Conservation (phyloP, 371 early-diverging fungal genomes). For the Synchytrium microbalum region DNA sequence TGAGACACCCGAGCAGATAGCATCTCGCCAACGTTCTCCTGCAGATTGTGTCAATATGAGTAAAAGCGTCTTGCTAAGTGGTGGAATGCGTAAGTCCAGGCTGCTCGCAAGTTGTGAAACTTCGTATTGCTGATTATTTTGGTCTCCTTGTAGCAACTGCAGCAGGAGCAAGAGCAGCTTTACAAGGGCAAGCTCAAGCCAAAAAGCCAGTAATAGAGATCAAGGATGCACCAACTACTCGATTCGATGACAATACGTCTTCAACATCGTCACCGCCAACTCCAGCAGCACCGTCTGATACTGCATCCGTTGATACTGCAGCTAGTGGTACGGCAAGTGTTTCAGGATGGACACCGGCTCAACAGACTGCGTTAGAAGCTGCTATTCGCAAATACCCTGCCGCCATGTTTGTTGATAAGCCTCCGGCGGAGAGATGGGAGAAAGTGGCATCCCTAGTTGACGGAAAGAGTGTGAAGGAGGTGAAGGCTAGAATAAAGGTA, state of each 20-base stretch:
- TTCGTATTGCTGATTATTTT: no score
- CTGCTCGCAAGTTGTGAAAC: neutral
- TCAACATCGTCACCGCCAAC: conserved; percentile 1
- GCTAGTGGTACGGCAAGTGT: neutral
- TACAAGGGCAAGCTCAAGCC: conserved; percentile 23
- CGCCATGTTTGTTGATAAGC: conserved; percentile 15
- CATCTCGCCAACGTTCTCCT: conserved; percentile 18
- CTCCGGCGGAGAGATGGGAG: conserved; percentile 42
- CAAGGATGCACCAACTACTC: conserved; percentile 28
- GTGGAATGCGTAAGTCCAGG: conserved; percentile 6
- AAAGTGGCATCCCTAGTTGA: conserved; percentile 32
- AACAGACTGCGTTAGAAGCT: conserved; percentile 36
- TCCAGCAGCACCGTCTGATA: conserved; percentile 5
- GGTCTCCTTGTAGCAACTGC: conserved; percentile 9
- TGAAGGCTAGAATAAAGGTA: conserved; percentile 32
- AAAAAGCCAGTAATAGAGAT: conserved; percentile 23
- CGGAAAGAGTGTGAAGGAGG: conserved; percentile 33
- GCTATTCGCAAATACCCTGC: conserved; percentile 39
- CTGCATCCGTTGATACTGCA: conserved; percentile 3
- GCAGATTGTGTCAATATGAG: conserved; percentile 36
- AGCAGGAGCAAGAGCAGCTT: conserved; percentile 25
- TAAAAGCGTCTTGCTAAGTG: conserved; percentile 21
- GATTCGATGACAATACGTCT: conserved; percentile 8
- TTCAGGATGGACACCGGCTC: conserved; percentile 29
- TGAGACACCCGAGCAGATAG: conserved; percentile 8